Base-by-base conservation (phyloP, 2,329 filamentous ascomycete genomes). In the Phaeosphaeriaceae sp. region DNA sequence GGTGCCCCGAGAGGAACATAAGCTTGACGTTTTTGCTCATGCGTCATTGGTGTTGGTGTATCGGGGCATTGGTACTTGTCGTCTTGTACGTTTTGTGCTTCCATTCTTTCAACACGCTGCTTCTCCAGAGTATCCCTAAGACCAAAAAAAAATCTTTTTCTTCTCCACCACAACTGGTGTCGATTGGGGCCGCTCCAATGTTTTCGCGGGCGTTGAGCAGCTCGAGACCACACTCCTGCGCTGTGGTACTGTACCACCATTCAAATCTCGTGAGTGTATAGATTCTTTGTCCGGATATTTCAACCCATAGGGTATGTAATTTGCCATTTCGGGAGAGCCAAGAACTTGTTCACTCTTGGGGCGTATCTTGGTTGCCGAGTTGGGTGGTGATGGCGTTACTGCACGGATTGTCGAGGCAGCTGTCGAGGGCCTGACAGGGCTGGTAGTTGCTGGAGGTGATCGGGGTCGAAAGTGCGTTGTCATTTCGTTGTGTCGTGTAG, bases 301-400 rank as follows among this genome's bases (percentile, higher is more conserved):
- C 12, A 32, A 4, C 3, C 30, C 23, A 30, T 45, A 45, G 15
- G 12, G 46, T 5, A n/a, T 43, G 33, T 34, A 40, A 26, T 21
- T 47, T 2, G 35, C 44, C 11, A 35, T 37, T 6, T 33, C 41
- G 7, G 40, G 17, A 1, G 32, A 45, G 15, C 29, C 33, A 15
- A 35, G 17, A 9, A 28, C 29, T 3, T 41, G 44, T n/a, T 33
- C 44, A 36, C 44, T 29, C 17, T 46, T 40, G 6, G 37, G 28
- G 3, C 37, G 44, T 15, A n/a, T n/a, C 20, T 9, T 23, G 37
- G 12, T 20, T 21, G 2, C 21, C 20, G 18, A 3, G 13, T 54
- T 61, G 2, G 57, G 50, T 11, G 65, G 66, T 11, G 65, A 69
- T 7, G 66, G 65, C 7, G 62, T 56, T 21, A 70, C 63, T 23